phyloP scores from a whole-genome alignment of 176 grass and related monocot species.

The Paspalum notatum region DNA sequence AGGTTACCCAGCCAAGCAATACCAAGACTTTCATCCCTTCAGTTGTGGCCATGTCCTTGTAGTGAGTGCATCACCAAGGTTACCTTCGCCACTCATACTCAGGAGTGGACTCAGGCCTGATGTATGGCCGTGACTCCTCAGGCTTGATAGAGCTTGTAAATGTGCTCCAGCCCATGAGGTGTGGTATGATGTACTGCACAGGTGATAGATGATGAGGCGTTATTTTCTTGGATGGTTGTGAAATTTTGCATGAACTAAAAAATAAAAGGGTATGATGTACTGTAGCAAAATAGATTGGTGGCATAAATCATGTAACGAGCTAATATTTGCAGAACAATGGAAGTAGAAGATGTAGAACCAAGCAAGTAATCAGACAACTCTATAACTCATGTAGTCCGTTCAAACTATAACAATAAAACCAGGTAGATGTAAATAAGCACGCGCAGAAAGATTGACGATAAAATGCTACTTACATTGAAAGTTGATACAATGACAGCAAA shows the following conservation, averaged over 20 bases:
- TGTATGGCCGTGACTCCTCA: conserved; percentile 44
- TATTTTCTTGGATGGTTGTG: neutral
- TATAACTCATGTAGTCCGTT: neutral
- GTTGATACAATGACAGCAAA: conserved; percentile 74
- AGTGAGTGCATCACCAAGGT: neutral
- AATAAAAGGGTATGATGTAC: neutral
- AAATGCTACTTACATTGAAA: conserved; percentile 65
- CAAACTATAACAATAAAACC: conserved; percentile 12
- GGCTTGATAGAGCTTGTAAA: conserved; percentile 79
- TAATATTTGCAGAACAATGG: neutral
- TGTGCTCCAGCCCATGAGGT: conserved; percentile 87
- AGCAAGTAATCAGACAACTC: neutral
- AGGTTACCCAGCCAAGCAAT: conserved; percentile 8
- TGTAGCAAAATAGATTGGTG: neutral
- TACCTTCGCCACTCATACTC: conserved; percentile 79
- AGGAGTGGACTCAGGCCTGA: conserved; percentile 47
- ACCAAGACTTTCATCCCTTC: conserved; percentile 10
- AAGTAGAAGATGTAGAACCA: conserved; percentile 7
- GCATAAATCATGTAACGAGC: neutral
- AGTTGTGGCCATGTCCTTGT: neutral
- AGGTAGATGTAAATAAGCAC: neutral
- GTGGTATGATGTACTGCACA: conserved; percentile 89
- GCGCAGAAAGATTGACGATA: neutral
- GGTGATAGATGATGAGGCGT: neutral
- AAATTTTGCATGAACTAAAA: neutral